Conservation (phyloP, 176 grass and related monocot genomes). For the Dactylis glomerata region DNA sequence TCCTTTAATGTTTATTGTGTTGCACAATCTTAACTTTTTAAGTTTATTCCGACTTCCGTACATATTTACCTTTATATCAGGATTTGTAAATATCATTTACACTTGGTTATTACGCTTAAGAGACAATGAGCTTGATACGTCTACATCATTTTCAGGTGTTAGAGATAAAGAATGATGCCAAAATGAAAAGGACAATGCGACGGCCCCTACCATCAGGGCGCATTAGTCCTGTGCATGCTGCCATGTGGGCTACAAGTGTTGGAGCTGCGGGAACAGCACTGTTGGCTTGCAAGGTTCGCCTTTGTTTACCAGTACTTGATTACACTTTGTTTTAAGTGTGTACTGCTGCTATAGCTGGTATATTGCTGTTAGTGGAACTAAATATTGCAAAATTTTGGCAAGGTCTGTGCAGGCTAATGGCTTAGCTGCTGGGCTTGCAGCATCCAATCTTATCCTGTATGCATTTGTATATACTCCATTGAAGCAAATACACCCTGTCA, state of each 20-base stretch:
- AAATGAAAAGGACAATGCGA: slow-evolving; percentile 88
- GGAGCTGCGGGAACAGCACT: slow-evolving; percentile 78
- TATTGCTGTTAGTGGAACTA: slow-evolving; percentile 33
- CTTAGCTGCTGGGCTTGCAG: slow-evolving; percentile 77
- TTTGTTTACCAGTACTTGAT: background rate
- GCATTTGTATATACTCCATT: slow-evolving; percentile 98
- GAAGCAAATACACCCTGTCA: slow-evolving; percentile 96
- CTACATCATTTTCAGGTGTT: slow-evolving; percentile 49
- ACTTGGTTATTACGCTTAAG: background rate
- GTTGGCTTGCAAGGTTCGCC: slow-evolving; percentile 77
- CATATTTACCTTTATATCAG: slow-evolving; percentile 7
- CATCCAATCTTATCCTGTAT: slow-evolving; percentile 91
- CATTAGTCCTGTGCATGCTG: slow-evolving; percentile 74
- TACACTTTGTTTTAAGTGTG: background rate
- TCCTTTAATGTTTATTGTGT: background rate
- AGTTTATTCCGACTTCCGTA: background rate
- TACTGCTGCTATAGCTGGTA: background rate
- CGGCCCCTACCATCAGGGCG: slow-evolving; percentile 85
- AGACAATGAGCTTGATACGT: background rate
- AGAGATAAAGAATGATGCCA: slow-evolving; percentile 88
- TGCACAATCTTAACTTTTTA: background rate
- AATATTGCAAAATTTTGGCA: slow-evolving; percentile 53
- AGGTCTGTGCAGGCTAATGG: slow-evolving; percentile 84
- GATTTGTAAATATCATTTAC: slow-evolving; percentile 10
- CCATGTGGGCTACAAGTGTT: slow-evolving; percentile 86